Percentiles rank a stretch among this genome's conserved stretches.
phyloP scores from a whole-genome alignment of 352 stramenopile species.

The Phytophthora citrophthora region DNA sequence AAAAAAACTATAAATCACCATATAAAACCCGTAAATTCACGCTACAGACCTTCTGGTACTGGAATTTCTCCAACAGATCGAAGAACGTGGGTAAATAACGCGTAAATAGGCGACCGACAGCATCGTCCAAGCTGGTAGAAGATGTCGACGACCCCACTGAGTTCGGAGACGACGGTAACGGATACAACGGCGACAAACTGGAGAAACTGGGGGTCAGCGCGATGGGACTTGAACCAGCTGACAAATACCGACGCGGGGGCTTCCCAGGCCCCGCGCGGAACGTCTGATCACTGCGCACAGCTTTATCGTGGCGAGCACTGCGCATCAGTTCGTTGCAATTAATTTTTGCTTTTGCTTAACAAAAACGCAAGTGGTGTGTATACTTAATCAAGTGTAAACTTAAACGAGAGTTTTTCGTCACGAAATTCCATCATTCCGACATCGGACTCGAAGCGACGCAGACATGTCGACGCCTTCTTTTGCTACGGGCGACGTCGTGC shows the following conservation, averaged over 20 bases:
- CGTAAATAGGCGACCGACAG: constrained; percentile 52
- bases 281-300: constrained; percentile 29
- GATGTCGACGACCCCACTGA: constrained; percentile 26
- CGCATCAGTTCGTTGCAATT: constrained; percentile 6
- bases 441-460: constrained; percentile 7
- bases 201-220: constrained; percentile 53
- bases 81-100: constrained; percentile 66
- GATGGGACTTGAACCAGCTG: constrained; percentile 50
- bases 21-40: background rate
- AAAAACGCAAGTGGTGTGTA: background rate
- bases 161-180: constrained; percentile 31
- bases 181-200: constrained; percentile 52
- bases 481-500: constrained; percentile 55
- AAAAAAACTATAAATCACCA: background rate
- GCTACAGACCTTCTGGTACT: constrained; percentile 58
- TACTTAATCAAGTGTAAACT: background rate
- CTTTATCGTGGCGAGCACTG: constrained; percentile 10
- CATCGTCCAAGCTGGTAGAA: constrained; percentile 47
- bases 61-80: constrained; percentile 63
- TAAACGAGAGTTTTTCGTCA: background rate
- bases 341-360: no score
- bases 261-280: constrained; percentile 21
- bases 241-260: constrained; percentile 33
- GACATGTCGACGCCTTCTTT: constrained; percentile 26
- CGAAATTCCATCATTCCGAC: constrained; percentile 2